Conservation (phyloP, 495 filamentous ascomycete genomes). For the Tuber melanosporum region DNA sequence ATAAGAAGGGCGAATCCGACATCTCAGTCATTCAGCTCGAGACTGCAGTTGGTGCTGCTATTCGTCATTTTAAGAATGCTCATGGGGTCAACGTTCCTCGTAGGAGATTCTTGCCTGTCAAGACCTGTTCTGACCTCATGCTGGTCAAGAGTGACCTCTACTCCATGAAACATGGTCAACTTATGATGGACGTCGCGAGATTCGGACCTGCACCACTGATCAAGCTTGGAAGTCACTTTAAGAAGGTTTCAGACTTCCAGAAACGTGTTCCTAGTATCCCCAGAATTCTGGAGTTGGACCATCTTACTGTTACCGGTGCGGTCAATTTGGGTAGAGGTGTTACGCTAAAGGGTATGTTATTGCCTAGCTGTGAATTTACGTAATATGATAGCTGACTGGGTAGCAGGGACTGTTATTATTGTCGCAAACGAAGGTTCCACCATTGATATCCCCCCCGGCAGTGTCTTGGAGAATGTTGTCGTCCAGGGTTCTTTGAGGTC, state of each 20-base stretch:
- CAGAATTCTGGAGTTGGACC: slow-evolving; percentile 95
- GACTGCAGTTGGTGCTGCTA: slow-evolving; percentile 95
- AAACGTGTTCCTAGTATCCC: slow-evolving; percentile 93
- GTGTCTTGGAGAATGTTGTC: slow-evolving; percentile 95
- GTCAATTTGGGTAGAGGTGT: slow-evolving; percentile 95
- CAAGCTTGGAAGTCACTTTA: slow-evolving; percentile 98
- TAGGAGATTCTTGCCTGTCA: slow-evolving; percentile 96
- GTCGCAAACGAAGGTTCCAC: slow-evolving; percentile 96
- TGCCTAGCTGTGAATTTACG: slow-evolving; percentile 9
- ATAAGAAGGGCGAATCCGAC: slow-evolving; percentile 99
- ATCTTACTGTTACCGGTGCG: slow-evolving; percentile 92
- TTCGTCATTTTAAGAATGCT: slow-evolving; percentile 96
- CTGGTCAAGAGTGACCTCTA: slow-evolving; percentile 99
- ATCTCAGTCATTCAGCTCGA: slow-evolving; percentile 96
- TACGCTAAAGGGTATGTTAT: slow-evolving; percentile 67
- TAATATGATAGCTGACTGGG: slow-evolving; percentile 7
- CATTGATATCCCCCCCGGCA: slow-evolving; percentile 94
- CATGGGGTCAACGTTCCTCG: slow-evolving; percentile 99
- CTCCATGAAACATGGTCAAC: slow-evolving; percentile 97
- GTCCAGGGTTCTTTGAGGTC: slow-evolving; percentile 90
- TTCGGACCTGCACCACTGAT: slow-evolving; percentile 98
- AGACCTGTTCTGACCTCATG: slow-evolving; percentile 99
- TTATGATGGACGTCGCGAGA: slow-evolving; percentile 88
- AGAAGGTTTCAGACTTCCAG: slow-evolving; percentile 99
- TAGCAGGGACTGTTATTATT: slow-evolving; percentile 79